These are phyloP conservation scores for Nothopassalora personata DNA, from an alignment of 2,329 filamentous ascomycete genomes.

Conservation along the genomic window DNA sequence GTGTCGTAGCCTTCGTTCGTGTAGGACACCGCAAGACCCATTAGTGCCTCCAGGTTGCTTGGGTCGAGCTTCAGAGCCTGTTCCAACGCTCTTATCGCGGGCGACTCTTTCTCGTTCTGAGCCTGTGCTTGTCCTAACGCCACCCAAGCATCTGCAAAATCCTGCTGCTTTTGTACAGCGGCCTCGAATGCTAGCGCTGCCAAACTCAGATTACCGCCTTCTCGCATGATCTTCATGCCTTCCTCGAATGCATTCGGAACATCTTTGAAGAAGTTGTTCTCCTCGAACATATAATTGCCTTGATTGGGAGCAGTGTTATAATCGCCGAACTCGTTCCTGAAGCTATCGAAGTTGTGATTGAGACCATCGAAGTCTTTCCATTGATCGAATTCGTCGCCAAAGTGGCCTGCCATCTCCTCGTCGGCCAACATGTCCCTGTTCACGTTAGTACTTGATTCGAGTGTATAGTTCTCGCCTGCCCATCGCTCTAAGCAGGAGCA, in stretches of 20 bases:
- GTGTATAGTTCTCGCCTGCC: slow-evolving; percentile 68
- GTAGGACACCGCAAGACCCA: slow-evolving; percentile 94
- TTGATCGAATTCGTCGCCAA: slow-evolving; percentile 67
- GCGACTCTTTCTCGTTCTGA: slow-evolving; percentile 97
- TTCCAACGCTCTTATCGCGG: slow-evolving; percentile 88
- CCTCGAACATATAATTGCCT: slow-evolving; percentile 90
- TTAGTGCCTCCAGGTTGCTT: slow-evolving; percentile 79
- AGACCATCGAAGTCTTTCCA: slow-evolving; percentile 72
- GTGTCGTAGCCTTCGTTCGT: slow-evolving; percentile 99
- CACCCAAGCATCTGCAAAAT: slow-evolving; percentile 90
- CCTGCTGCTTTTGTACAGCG: slow-evolving; percentile 80
- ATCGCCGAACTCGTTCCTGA: slow-evolving; percentile 53
- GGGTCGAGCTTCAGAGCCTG: slow-evolving; percentile 84
- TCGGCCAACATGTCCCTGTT: slow-evolving; percentile 62
- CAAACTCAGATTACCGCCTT: slow-evolving; percentile 88
- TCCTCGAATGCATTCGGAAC: slow-evolving; percentile 84
- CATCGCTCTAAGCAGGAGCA: slow-evolving; percentile 11
- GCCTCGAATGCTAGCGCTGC: slow-evolving; percentile 94
- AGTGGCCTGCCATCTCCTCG: slow-evolving; percentile 56
- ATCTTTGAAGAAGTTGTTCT: slow-evolving; percentile 82
- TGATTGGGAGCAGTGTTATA: slow-evolving; percentile 43
- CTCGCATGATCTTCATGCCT: slow-evolving; percentile 85
- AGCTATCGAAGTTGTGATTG: slow-evolving; percentile 57
- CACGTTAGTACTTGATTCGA: slow-evolving; percentile 67
- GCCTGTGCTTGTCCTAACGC: slow-evolving; percentile 87